Evolutionary conservation across 2,329 filamentous ascomycete species (phyloP).

Genomic region (Fusarium pseudograminearum): DNA sequence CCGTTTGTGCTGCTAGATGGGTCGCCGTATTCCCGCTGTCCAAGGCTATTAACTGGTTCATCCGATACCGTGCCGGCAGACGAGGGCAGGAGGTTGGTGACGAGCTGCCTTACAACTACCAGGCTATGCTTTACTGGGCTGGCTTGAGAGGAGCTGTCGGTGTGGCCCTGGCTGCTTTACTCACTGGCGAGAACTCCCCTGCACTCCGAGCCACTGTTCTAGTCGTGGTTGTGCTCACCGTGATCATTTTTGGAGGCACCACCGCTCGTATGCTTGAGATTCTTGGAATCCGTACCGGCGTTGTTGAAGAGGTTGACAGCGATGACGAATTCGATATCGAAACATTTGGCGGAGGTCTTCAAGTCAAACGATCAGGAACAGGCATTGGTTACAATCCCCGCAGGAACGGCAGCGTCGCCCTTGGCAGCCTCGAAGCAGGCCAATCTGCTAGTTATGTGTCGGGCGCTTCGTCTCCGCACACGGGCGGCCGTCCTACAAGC

Average conservation of each 20-base stretch:
- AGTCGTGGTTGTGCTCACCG: conserved; percentile 95
- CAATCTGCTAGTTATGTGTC: conserved; percentile 64
- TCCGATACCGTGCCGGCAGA: conserved; percentile 84
- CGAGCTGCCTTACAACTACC: conserved; percentile 93
- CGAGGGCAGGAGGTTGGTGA: conserved; percentile 81
- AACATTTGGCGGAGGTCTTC: conserved; percentile 75
- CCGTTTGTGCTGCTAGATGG: conserved; percentile 93
- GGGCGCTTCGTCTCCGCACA: conserved; percentile 64
- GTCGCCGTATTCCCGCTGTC: conserved; percentile 95
- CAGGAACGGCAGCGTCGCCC: conserved; percentile 69
- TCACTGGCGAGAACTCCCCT: conserved; percentile 83
- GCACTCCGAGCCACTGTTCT: conserved; percentile 94
- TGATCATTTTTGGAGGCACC: conserved; percentile 98
- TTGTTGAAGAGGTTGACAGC: conserved; percentile 96
- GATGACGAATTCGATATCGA: conserved; percentile 99
- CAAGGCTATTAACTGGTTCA: conserved; percentile 89
- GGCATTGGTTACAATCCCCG: conserved; percentile 83
- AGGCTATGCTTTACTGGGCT: conserved; percentile 99
- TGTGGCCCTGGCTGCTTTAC: conserved; percentile 89
- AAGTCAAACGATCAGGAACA: conserved; percentile 82
- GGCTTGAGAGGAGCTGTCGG: conserved; percentile 95
- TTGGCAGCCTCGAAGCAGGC: conserved; percentile 62
- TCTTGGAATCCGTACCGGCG: conserved; percentile 92
- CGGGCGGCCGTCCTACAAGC: conserved; percentile 58
- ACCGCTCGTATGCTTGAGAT: conserved; percentile 99